These are phyloP conservation scores for Nissolia schottii DNA, from an alignment of 306 rosid species.

Conservation along the genomic window DNA sequence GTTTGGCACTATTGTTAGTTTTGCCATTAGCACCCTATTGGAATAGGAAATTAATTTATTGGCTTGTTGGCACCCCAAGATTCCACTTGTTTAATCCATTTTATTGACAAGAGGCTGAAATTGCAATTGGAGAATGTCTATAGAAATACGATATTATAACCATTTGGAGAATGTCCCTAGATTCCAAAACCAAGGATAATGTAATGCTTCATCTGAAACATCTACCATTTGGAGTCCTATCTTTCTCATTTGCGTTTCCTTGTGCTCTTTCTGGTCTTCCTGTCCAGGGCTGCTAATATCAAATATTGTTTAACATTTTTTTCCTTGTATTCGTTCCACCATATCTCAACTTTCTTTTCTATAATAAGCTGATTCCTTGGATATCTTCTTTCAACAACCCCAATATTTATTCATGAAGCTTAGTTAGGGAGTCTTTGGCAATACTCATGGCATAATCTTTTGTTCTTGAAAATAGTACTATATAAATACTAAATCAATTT, in stretches of 20 bases:
- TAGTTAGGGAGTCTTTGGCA: slow-evolving; percentile 6
- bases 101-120: background rate
- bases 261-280: background rate
- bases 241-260: background rate
- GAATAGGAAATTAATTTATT: background rate
- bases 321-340: background rate
- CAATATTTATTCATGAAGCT: background rate
- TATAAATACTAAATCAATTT: background rate
- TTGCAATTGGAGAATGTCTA: background rate
- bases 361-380: background rate
- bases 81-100: slow-evolving; percentile 1
- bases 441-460: background rate
- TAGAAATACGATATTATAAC: background rate
- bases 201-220: background rate
- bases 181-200: background rate
- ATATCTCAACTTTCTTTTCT: background rate
- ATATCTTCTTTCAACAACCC: background rate
- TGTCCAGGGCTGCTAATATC: background rate
- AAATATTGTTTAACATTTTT: background rate
- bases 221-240: background rate
- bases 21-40: background rate
- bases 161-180: background rate
- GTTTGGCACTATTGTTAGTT: slow-evolving; percentile 1
- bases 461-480: background rate
- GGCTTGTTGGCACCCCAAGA: background rate